phyloP scores from a whole-genome alignment of 2,329 filamentous ascomycete species.

The Stenocarpella maydis region DNA sequence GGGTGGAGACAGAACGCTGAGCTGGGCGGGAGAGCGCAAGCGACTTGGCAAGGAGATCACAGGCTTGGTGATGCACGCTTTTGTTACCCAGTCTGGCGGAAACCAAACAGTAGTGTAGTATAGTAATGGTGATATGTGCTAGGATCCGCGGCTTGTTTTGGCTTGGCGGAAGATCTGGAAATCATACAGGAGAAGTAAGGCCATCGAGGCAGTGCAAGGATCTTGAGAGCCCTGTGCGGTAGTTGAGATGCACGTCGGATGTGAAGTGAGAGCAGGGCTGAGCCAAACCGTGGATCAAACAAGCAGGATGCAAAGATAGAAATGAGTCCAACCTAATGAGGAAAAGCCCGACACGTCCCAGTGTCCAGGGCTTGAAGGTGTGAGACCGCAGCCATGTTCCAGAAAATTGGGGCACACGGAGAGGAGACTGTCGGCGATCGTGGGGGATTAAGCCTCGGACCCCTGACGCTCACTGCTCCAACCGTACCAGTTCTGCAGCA shows the following conservation, averaged over 20 bases:
- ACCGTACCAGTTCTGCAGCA: not conserved
- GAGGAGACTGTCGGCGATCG: not conserved
- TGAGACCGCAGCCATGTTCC: constrained; percentile 23
- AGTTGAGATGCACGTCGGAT: constrained; percentile 13
- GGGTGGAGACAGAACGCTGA: constrained; percentile 6
- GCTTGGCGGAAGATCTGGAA: constrained; percentile 26
- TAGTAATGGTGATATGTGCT: not conserved
- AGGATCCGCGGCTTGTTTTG: constrained; percentile 11
- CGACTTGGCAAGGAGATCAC: constrained; percentile 21
- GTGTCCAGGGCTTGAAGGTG: not conserved
- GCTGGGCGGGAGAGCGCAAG: constrained; percentile 14
- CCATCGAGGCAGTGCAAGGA: not conserved
- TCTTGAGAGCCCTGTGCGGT: constrained; percentile 18
- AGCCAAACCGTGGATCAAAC: constrained; percentile 36
- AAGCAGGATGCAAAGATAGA: constrained; percentile 7
- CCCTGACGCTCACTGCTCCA: not conserved
- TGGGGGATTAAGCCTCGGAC: constrained; percentile 19
- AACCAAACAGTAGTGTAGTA: constrained; percentile 32
- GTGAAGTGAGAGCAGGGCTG: constrained; percentile 30
- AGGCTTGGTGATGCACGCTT: not conserved
- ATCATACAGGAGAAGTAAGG: constrained; percentile 30
- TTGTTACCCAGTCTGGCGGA: constrained; percentile 8
- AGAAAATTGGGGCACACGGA: constrained; percentile 27
- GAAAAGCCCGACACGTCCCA: constrained; percentile 4
- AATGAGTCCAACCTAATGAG: not conserved